Conservation (phyloP, 306 rosid genomes). For the Citrullus amarus region DNA sequence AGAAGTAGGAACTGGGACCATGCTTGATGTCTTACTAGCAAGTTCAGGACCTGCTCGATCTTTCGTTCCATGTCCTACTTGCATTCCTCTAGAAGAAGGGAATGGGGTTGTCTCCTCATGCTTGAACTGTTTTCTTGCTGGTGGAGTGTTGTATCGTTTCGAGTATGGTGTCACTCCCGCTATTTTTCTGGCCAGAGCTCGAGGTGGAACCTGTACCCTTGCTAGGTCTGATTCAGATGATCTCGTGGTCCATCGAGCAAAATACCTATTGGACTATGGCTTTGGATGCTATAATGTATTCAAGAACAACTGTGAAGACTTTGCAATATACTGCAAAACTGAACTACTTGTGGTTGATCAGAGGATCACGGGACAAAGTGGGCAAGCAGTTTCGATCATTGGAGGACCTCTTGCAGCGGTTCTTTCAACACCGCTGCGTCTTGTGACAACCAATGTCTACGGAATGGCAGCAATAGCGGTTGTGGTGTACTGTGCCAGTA, state of each 20-base stretch:
- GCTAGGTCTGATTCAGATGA: constrained; percentile 53
- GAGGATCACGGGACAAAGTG: constrained; percentile 68
- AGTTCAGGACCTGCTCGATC: constrained; percentile 67
- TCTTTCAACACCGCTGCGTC: constrained; percentile 53
- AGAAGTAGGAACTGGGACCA: constrained; percentile 92
- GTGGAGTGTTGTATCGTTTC: constrained; percentile 79
- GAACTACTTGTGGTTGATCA: constrained; percentile 60
- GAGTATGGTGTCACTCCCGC: constrained; percentile 62
- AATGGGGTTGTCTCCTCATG: constrained; percentile 65
- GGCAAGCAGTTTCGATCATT: constrained; percentile 71
- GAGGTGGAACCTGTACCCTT: constrained; percentile 93
- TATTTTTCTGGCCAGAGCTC: constrained; percentile 71
- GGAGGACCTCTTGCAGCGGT: constrained; percentile 95
- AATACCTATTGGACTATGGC: constrained; percentile 57
- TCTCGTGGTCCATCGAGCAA: constrained; percentile 63
- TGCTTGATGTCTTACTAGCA: constrained; percentile 54
- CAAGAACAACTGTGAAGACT: constrained; percentile 93
- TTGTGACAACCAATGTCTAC: constrained; percentile 57
- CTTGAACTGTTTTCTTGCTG: constrained; percentile 75
- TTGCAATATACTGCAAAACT: constrained; percentile 89
- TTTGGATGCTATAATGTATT: constrained; percentile 77
- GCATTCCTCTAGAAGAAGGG: constrained; percentile 34
- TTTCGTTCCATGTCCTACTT: constrained; percentile 35
- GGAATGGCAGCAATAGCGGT: constrained; percentile 67
- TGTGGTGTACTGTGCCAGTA: constrained; percentile 72